phyloP scores from a whole-genome alignment of 495 filamentous ascomycete genomes.

The Aspergillus biplanus region DNA sequence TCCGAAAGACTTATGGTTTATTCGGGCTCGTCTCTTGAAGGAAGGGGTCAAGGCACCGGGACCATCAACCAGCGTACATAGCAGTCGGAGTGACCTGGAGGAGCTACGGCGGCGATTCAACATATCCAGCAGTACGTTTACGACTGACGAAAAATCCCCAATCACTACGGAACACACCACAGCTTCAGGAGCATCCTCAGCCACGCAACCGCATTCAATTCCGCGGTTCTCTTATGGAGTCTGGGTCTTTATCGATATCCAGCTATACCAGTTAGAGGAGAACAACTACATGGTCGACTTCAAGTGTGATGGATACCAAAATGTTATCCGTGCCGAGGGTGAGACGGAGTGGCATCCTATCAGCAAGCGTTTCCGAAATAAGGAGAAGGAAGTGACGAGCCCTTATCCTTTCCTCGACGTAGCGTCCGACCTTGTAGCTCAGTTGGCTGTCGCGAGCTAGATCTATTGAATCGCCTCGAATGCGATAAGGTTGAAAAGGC shows the following conservation, averaged over 20 bases:
- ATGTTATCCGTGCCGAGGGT: conserved; percentile 57
- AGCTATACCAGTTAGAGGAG: conserved; percentile 93
- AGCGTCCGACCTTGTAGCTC: conserved; percentile 57
- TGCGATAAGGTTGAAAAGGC: conserved; percentile 9
- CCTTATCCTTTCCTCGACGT: conserved; percentile 61
- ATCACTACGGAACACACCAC: conserved; percentile 32
- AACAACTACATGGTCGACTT: conserved; percentile 97
- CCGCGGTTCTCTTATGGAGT: conserved; percentile 47
- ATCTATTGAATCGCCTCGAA: background rate
- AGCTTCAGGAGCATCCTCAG: conserved; percentile 46
- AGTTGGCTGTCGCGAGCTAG: conserved; percentile 53
- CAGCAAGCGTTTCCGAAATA: conserved; percentile 52
- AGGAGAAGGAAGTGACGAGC: conserved; percentile 59
- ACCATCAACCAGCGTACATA: conserved; percentile 56
- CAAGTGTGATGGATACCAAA: conserved; percentile 98
- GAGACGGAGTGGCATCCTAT: conserved; percentile 51
- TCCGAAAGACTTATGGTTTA: conserved; percentile 94
- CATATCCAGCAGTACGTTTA: conserved; percentile 44
- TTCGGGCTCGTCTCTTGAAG: conserved; percentile 84
- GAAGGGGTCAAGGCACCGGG: conserved; percentile 63
- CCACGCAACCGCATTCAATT: conserved; percentile 39
- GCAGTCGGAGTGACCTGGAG: conserved; percentile 61
- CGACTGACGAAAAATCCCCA: conserved; percentile 40
- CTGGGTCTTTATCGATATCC: conserved; percentile 89
- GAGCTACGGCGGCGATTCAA: conserved; percentile 53